phyloP scores from a whole-genome alignment of 352 stramenopile species.

The Peronospora belbahrii region DNA sequence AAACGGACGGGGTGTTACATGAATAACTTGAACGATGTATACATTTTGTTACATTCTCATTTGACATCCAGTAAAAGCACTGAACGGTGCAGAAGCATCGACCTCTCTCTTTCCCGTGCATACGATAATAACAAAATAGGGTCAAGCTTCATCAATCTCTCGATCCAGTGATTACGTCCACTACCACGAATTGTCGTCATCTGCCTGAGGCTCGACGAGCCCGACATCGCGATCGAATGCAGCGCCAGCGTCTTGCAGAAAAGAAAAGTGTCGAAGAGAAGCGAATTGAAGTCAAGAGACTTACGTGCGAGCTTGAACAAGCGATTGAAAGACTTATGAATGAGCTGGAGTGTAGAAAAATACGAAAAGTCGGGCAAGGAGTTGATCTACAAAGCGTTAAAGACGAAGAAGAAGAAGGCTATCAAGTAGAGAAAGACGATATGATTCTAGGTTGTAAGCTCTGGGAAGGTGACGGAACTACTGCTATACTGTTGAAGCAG shows the following conservation, averaged over 20 bases:
- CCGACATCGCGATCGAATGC: constrained; percentile 35
- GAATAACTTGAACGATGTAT: too few relatives aligned
- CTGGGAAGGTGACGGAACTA: constrained; percentile 11
- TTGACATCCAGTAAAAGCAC: too few relatives aligned
- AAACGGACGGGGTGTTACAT: too few relatives aligned
- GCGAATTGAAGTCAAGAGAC: constrained; percentile 25
- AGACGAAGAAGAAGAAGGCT: constrained; percentile 3
- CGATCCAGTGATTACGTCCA: too few relatives aligned
- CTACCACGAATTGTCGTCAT: constrained; percentile 11
- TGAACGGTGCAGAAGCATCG: too few relatives aligned
- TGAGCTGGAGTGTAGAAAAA: background rate
- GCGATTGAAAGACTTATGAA: constrained; percentile 11
- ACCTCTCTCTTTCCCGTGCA: too few relatives aligned
- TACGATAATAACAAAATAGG: too few relatives aligned
- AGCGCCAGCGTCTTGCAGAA: constrained; percentile 29
- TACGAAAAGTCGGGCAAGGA: background rate
- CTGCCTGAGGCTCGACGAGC: constrained; percentile 21
- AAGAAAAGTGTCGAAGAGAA: constrained; percentile 34
- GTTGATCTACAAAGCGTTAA: constrained; percentile 11
- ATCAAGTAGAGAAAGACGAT: too few relatives aligned
- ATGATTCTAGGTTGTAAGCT: too few relatives aligned
- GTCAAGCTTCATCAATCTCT: too few relatives aligned
- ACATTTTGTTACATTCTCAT: too few relatives aligned
- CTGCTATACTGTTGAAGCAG: constrained; percentile 14
- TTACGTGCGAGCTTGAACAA: constrained; percentile 21